phyloP scores from a whole-genome alignment of 768 basidiomycete genomes.

The Collybiopsis luxurians region DNA sequence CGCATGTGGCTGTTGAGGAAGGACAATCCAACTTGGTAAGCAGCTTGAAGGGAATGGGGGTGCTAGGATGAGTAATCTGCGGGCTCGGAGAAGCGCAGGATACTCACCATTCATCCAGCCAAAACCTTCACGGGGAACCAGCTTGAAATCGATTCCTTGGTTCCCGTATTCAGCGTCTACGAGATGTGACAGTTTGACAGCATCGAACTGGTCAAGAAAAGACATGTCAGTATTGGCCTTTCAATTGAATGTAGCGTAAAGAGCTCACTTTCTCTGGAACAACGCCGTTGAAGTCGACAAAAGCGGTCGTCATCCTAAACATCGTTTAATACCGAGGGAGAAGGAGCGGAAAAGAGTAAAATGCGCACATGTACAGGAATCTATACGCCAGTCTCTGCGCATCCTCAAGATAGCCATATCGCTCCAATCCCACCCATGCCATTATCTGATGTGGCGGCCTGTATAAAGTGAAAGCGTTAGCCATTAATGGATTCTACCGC shows the following conservation, averaged over 20 bases:
- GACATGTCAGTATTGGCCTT: too few relatives aligned
- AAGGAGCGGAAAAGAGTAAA: neutral
- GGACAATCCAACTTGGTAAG: constrained; percentile 95
- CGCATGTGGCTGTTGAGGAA: constrained; percentile 94
- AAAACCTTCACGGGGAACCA: constrained; percentile 96
- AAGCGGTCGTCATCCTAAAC: constrained; percentile 85
- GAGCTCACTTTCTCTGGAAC: constrained; percentile 89
- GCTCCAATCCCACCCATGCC: constrained; percentile 95
- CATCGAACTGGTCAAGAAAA: constrained; percentile 68
- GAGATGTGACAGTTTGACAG: constrained; percentile 91
- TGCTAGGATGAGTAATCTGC: neutral
- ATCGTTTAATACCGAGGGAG: neutral
- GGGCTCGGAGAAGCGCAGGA: neutral
- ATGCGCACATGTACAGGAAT: constrained; percentile 89
- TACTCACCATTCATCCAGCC: constrained; percentile 95
- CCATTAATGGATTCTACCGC: neutral
- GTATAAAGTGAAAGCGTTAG: constrained; percentile 14
- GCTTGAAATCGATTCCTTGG: constrained; percentile 96
- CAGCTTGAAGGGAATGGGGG: constrained; percentile 46
- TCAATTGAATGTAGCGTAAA: too few relatives aligned
- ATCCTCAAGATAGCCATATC: constrained; percentile 93
- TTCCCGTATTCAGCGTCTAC: constrained; percentile 98
- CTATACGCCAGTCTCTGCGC: constrained; percentile 92
- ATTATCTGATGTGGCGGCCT: constrained; percentile 99
- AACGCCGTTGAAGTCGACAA: constrained; percentile 96